Evolutionary conservation across 208 protist genomes (phyloP), one percentile per base, ranked within the genome.

Genomic region (Strigomonas culicis): DNA sequence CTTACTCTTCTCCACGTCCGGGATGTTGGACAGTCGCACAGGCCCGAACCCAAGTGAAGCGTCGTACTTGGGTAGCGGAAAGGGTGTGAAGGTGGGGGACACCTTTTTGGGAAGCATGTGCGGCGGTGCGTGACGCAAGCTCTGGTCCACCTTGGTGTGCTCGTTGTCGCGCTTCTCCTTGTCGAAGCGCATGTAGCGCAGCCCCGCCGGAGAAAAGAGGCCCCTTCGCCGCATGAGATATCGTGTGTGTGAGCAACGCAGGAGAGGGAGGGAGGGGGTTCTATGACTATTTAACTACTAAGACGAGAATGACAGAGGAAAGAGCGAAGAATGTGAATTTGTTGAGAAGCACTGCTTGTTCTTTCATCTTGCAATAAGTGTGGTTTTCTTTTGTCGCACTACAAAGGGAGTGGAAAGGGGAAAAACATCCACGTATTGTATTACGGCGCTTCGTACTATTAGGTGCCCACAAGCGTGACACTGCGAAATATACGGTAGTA

Each of bases 1-100:
- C 43, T 68, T 27, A 6, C 82, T 83, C 10, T 46, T 47, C 50
- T 85, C 86, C 39, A 95, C 70, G 61, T 95, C 89, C 4, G 89
- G 86, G 52, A 96, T 82, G 57, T 96, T 79, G 24, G 49, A 74
- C 41, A 96, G 49, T 13, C 84, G 76, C 61, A 91, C 79, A 34
- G 90, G 90, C 0, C 90, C 90, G 58, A 88, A 93, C 21, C 86
- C 90, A 41, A 96, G 59, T 0, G 71, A 65, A 17, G 63, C 80
- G 61, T 96, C 90, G 66, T 92, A 84, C 65, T 84, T 90, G 2
- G 90, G 86, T 21, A 96, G 68, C 13, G 90, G 90, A 67, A 93
- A 96, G 0, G 90, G 90, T 0, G 85, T 96, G 59, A 92, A 93
- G 55, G 82, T 63, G 0, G 77, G 39, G 2, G 58, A 17, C 4